These are phyloP conservation scores for Bryoerythrophyllum caledonicum DNA, from an alignment of 225 moss, liverwort and hornwort species.

Conservation along the genomic window DNA sequence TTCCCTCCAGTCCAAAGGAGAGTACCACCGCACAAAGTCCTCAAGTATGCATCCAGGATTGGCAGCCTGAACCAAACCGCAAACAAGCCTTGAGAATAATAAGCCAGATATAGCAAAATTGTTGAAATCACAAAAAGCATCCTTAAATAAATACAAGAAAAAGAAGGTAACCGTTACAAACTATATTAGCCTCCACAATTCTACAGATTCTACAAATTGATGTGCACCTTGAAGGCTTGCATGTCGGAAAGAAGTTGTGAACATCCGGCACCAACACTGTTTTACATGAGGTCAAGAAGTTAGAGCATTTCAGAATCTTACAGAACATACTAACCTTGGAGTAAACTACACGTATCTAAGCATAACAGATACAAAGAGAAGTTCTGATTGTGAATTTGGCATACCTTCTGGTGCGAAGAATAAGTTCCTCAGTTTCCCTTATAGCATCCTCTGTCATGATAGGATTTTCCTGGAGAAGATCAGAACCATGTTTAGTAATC, in stretches of 20 bases:
- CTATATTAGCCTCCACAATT: conserved; percentile 2
- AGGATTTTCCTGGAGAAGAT: conserved; percentile 58
- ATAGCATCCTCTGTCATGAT: conserved; percentile 79
- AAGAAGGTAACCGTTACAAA: not conserved
- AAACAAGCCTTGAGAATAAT: not conserved
- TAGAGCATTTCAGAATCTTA: not conserved
- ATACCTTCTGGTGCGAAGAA: conserved; percentile 75
- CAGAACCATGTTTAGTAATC: not conserved
- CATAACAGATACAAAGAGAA: not conserved
- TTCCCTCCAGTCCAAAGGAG: conserved; percentile 80
- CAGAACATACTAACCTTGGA: not conserved
- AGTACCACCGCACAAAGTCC: conserved; percentile 88
- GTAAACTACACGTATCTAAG: not conserved
- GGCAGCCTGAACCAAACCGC: conserved; percentile 52
- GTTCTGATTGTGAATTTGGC: not conserved
- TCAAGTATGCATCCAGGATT: conserved; percentile 85
- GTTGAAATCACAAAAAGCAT: not conserved
- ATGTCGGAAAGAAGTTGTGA: conserved; percentile 88
- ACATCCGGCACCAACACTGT: conserved; percentile 83
- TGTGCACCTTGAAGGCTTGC: conserved; percentile 74
- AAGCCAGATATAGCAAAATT: not conserved
- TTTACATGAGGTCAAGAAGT: conserved; percentile 18
- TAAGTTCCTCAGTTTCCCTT: conserved; percentile 75
- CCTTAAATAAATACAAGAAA: not conserved
- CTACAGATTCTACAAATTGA: not conserved